phyloP scores from a whole-genome alignment of 1,284 basidiomycete genomes.

The Cutaneotrichosporon cutaneum region DNA sequence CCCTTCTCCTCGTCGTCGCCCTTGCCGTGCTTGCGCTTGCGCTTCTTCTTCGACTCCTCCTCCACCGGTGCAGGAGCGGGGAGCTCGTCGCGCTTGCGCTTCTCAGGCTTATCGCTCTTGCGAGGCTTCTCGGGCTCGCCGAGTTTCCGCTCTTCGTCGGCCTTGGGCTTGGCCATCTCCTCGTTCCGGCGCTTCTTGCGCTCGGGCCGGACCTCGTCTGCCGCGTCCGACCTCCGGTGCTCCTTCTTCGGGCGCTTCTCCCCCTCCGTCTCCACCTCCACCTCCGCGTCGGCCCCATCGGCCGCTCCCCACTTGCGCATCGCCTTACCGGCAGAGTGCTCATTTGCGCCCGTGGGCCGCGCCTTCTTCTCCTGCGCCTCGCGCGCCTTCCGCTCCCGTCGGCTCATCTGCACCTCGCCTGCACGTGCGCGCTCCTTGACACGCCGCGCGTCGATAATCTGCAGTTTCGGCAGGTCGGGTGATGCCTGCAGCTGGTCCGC shows the following conservation, averaged over 20 bases:
- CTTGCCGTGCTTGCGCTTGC: conserved; percentile 22
- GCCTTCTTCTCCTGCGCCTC: conserved; percentile 37
- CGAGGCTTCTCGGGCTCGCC: neutral
- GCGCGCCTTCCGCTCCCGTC: conserved; percentile 28
- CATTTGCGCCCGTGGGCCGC: conserved; percentile 43
- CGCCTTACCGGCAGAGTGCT: conserved; percentile 18
- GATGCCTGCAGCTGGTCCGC: conserved; percentile 35
- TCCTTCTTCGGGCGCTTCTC: conserved; percentile 10
- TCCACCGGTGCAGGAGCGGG: neutral
- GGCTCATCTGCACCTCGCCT: conserved; percentile 36
- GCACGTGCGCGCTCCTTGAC: conserved; percentile 44
- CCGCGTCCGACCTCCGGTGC: conserved; percentile 2
- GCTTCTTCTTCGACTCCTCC: conserved; percentile 18
- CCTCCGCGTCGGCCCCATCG: no score
- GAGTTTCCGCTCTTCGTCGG: neutral
- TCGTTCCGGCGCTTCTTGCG: neutral
- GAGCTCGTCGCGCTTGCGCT: conserved; percentile 16
- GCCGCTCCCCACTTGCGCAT: conserved; percentile 39
- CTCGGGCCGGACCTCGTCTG: neutral
- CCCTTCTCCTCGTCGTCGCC: conserved; percentile 1
- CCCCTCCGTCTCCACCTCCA: conserved; percentile 11
- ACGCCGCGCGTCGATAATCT: conserved; percentile 49
- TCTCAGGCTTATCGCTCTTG: conserved; percentile 8
- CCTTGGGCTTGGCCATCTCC: neutral
- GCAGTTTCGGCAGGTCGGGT: conserved; percentile 39